A percentile compares a stretch with the other conserved stretches of the same genome.
phyloP scores from a whole-genome alignment of 495 filamentous ascomycete species.

The Antarctomyces pellizariae region DNA sequence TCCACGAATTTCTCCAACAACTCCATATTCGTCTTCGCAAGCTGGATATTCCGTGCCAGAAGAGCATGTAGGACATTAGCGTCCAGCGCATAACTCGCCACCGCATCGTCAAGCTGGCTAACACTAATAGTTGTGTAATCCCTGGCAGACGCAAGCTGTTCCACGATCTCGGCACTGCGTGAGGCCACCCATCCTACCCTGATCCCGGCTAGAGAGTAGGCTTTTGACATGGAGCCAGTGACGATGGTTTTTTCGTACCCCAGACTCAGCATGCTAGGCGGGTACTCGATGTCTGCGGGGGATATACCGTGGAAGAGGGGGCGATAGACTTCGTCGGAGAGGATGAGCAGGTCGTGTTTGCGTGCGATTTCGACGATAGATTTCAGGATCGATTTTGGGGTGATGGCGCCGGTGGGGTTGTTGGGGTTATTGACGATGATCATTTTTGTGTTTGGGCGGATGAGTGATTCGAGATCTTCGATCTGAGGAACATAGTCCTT shows the following conservation, averaged over 20 bases:
- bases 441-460: conserved; percentile 53
- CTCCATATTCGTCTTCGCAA: conserved; percentile 47
- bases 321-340: conserved; percentile 71
- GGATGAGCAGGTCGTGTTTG: conserved; percentile 35
- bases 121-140: conserved; percentile 81
- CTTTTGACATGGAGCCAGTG: conserved; percentile 71
- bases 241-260: conserved; percentile 46
- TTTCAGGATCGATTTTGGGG: conserved; percentile 32
- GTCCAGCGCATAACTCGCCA: conserved; percentile 53
- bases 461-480: conserved; percentile 38
- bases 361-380: conserved; percentile 40
- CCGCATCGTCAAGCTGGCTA: conserved; percentile 54
- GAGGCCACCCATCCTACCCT: conserved; percentile 69
- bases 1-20: conserved; percentile 46
- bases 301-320: conserved; percentile 54
- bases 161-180: conserved; percentile 34
- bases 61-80: conserved; percentile 38
- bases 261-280: conserved; percentile 45
- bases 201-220: conserved; percentile 65
- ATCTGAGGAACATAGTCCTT: conserved; percentile 46
- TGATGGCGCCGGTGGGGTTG: conserved; percentile 63
- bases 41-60: conserved; percentile 39
- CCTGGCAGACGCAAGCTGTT: conserved; percentile 37
- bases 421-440: conserved; percentile 56
- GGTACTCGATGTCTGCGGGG: conserved; percentile 25